Percentiles rank a stretch among this genome's conserved stretches.
Evolutionary conservation across 108 stramenopile genomes (phyloP).

Genomic region (Skeletonema menzelii): DNA sequence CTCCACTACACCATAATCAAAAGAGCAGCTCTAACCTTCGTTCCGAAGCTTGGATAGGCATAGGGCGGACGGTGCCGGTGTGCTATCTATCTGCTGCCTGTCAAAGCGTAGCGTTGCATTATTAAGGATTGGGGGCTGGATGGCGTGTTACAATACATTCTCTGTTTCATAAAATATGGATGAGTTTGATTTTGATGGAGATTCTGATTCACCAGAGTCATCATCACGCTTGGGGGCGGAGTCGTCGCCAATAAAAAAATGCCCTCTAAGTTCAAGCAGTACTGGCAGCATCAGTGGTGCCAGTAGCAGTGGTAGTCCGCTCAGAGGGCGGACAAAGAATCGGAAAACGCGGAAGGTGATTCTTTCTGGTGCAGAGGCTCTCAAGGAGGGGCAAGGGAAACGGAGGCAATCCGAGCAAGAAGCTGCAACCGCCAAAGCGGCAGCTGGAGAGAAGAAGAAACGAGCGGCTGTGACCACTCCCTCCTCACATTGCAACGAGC

Average conservation of each 20-base stretch:
- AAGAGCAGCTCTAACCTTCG: too few species aligned
- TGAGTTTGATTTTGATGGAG: slow-evolving; percentile 1
- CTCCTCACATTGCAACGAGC: background rate
- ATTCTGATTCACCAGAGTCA: background rate
- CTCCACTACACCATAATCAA: too few species aligned
- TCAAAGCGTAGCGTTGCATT: background rate
- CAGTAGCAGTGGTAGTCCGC: background rate
- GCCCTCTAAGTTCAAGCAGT: background rate
- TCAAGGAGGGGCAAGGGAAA: background rate
- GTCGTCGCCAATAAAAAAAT: background rate
- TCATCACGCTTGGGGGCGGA: background rate
- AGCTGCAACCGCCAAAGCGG: background rate
- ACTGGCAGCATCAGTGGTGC: background rate
- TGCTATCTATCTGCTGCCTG: too few species aligned
- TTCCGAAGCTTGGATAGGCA: too few species aligned
- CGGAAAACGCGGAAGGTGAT: background rate
- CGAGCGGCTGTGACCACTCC: background rate
- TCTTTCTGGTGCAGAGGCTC: background rate
- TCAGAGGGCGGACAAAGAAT: background rate
- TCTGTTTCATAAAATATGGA: background rate
- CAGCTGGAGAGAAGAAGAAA: background rate
- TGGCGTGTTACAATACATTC: background rate
- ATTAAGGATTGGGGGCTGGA: background rate
- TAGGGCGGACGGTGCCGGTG: too few species aligned
- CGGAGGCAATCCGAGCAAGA: background rate